These are phyloP conservation scores for Apiosordaria backusii DNA, from an alignment of 495 filamentous ascomycete species.

Conservation along the genomic window DNA sequence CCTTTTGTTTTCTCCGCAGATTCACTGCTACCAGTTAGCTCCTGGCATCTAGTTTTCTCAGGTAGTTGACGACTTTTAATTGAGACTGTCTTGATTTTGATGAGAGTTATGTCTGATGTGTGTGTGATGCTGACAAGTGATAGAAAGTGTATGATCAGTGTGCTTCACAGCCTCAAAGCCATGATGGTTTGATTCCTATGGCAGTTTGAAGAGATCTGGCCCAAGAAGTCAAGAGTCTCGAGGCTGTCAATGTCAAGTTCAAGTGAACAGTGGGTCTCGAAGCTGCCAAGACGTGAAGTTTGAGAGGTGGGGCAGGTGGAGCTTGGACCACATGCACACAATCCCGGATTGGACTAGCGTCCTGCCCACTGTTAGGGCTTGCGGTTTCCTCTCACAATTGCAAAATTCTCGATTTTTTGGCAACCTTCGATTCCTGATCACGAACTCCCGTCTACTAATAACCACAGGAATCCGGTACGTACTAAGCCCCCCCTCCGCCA, in stretches of 20 bases:
- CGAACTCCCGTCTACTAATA: conserved; percentile 29
- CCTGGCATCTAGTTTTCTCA: not conserved
- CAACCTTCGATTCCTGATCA: conserved; percentile 24
- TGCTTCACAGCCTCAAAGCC: no score
- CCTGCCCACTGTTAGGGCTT: conserved; percentile 32
- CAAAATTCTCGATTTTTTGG: conserved; percentile 28
- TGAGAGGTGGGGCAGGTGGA: conserved; percentile 10
- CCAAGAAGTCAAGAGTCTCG: not conserved
- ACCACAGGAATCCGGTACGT: conserved; percentile 34
- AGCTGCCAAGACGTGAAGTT: not conserved
- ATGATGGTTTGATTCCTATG: no score
- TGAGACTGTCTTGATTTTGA: conserved; percentile 4
- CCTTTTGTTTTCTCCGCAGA: not conserved
- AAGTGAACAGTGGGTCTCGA: conserved; percentile 5
- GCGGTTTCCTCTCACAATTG: conserved; percentile 28
- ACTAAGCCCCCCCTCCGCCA: conserved; percentile 12
- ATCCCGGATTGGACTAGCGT: conserved; percentile 11
- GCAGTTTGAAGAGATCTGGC: no score
- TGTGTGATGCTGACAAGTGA: not conserved
- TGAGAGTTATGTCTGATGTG: not conserved
- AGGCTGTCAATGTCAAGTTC: not conserved
- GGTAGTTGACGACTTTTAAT: not conserved
- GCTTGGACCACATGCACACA: conserved; percentile 14
- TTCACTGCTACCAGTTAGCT: not conserved
- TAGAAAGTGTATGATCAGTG: no score